Evolutionary conservation across 345 rosid species (phyloP).

Genomic region (Aquilaria yunnanensis): DNA sequence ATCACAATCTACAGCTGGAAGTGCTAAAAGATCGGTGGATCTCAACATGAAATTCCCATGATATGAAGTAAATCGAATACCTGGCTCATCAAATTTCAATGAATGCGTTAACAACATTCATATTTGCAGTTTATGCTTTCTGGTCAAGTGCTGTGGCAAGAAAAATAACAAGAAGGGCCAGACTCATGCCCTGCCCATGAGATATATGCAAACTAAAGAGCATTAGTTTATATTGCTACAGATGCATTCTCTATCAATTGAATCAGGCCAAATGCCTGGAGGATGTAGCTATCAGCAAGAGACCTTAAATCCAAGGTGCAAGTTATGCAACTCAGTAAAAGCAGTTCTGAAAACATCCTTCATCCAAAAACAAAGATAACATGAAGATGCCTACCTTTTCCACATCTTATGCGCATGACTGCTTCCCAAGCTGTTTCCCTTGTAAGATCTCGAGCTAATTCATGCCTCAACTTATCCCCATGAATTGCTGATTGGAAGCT

Average conservation of each 20-base stretch:
- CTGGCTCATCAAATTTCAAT: slow-evolving; percentile 21
- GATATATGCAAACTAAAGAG: too few species aligned
- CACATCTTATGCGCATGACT: slow-evolving; percentile 99
- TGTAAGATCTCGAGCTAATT: slow-evolving; percentile 87
- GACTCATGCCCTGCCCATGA: too few species aligned
- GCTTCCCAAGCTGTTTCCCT: slow-evolving; percentile 99
- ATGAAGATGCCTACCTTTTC: slow-evolving; percentile 66
- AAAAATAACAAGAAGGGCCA: too few species aligned
- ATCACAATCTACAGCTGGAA: slow-evolving; percentile 98
- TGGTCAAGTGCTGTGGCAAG: too few species aligned
- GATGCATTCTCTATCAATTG: background rate
- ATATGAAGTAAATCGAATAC: slow-evolving; percentile 86
- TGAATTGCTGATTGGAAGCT: slow-evolving; percentile 71
- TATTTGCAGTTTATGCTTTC: too few species aligned
- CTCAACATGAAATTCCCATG: slow-evolving; percentile 99
- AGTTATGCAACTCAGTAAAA: too few species aligned
- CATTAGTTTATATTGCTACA: slow-evolving; percentile 9
- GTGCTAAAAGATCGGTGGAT: slow-evolving; percentile 90
- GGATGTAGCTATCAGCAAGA: too few species aligned
- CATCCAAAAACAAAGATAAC: slow-evolving; percentile 6
- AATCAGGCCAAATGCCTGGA: too few species aligned
- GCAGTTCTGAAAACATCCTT: too few species aligned
- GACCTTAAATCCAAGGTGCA: too few species aligned
- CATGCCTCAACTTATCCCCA: slow-evolving; percentile 80
- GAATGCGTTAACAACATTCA: too few species aligned